These are phyloP conservation scores for Corchorus capsularis DNA, from an alignment of 345 rosid species.

Conservation along the genomic window DNA sequence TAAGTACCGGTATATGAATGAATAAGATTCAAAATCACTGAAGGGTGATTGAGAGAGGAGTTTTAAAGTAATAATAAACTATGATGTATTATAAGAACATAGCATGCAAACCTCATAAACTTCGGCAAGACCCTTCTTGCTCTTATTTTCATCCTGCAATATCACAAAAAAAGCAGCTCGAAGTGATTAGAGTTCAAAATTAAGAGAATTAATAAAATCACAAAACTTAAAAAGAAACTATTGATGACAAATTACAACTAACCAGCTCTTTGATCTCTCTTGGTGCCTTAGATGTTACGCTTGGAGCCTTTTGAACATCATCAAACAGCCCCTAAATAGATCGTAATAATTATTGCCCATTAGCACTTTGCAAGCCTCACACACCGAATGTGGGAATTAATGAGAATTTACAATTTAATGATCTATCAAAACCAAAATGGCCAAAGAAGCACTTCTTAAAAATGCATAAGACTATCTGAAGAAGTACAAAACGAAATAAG, in stretches of 20 bases:
- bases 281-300: slow-evolving; percentile 57
- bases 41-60: background rate
- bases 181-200: background rate
- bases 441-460: background rate
- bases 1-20: background rate
- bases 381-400: slow-evolving; percentile 13
- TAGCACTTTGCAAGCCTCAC: background rate
- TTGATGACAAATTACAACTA: slow-evolving; percentile 21
- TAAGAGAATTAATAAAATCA: background rate
- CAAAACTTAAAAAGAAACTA: background rate
- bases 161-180: background rate
- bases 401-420: background rate
- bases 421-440: background rate
- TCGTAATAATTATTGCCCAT: background rate
- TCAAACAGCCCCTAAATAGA: slow-evolving; percentile 62
- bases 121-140: slow-evolving; percentile 95
- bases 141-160: slow-evolving; percentile 88
- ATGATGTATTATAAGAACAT: background rate
- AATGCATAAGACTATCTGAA: background rate
- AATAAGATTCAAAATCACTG: background rate
- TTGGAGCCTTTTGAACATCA: slow-evolving; percentile 59
- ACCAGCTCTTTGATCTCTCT: slow-evolving; percentile 79
- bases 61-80: background rate
- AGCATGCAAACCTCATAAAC: slow-evolving; percentile 85
- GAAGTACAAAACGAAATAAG: background rate